Conservation (phyloP, 2,329 filamentous ascomycete genomes). For the Aaosphaeria arxii region DNA sequence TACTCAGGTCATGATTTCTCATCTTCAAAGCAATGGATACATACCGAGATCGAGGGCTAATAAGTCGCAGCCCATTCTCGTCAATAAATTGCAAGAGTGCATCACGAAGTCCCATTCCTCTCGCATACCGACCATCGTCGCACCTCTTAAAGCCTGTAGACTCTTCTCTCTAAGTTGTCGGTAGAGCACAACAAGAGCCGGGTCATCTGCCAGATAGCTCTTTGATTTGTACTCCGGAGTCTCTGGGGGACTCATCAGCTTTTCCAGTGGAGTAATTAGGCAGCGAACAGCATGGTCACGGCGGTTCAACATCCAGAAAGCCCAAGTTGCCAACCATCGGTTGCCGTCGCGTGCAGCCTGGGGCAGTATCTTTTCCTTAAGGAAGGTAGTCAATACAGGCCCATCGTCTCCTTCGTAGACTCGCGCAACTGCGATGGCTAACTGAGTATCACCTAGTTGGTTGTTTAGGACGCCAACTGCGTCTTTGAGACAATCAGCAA, state of each 20-base stretch:
- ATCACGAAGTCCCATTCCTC: conserved; percentile 88
- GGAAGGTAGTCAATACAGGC: conserved; percentile 66
- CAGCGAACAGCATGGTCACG: conserved; percentile 81
- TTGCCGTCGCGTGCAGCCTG: conserved; percentile 79
- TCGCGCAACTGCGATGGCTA: conserved; percentile 83
- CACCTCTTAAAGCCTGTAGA: conserved; percentile 79
- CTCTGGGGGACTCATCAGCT: conserved; percentile 66
- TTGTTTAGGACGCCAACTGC: conserved; percentile 83
- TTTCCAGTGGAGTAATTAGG: conserved; percentile 76
- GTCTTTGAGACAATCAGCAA: conserved; percentile 80
- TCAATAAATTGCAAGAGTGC: conserved; percentile 79
- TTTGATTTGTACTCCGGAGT: conserved; percentile 71
- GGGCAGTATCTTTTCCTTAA: conserved; percentile 76
- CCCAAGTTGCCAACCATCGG: conserved; percentile 92
- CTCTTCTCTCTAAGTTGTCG: conserved; percentile 78
- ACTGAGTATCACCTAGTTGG: conserved; percentile 82
- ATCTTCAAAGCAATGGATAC: conserved; percentile 7
- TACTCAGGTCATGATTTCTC: neutral
- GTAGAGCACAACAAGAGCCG: conserved; percentile 83
- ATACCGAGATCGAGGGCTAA: conserved; percentile 80
- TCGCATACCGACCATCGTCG: conserved; percentile 72
- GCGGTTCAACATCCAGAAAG: conserved; percentile 84
- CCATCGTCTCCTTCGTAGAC: conserved; percentile 86
- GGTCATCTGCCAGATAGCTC: conserved; percentile 85
- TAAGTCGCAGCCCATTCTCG: conserved; percentile 89